These are phyloP conservation scores for Metroxylon sagu DNA, from an alignment of 176 grass and related monocot genomes.

Conservation along the genomic window DNA sequence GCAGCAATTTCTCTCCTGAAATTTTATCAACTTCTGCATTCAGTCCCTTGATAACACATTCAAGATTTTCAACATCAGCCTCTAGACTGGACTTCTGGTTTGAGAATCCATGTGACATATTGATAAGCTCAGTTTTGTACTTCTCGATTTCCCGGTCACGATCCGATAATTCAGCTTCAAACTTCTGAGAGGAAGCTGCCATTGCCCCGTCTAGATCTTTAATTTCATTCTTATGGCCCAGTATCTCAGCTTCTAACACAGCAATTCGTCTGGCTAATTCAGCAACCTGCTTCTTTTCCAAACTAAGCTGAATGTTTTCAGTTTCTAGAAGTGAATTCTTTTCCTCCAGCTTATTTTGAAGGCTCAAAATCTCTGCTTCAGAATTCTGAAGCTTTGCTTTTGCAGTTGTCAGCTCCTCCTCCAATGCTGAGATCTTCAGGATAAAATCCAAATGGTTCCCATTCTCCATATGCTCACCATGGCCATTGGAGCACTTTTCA, in stretches of 20 bases:
- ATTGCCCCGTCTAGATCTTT: conserved; percentile 47
- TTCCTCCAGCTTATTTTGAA: conserved; percentile 40
- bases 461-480: conserved; percentile 14
- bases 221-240: conserved; percentile 43
- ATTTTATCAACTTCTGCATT: conserved; percentile 38
- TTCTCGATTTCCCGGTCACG: conserved; percentile 43
- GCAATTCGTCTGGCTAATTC: not conserved
- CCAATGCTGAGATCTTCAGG: conserved; percentile 31
- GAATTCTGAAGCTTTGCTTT: conserved; percentile 28
- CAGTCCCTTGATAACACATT: conserved; percentile 32
- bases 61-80: conserved; percentile 32
- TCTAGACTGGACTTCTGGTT: conserved; percentile 56
- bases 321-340: conserved; percentile 14
- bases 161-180: conserved; percentile 33
- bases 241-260: conserved; percentile 34
- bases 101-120: conserved; percentile 34
- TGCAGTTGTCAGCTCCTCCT: conserved; percentile 5
- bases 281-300: conserved; percentile 24
- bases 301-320: conserved; percentile 2
- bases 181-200: conserved; percentile 25
- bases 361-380: conserved; percentile 19
- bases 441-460: conserved; percentile 16
- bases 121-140: conserved; percentile 36
- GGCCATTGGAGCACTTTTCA: conserved; percentile 34
- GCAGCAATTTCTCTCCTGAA: conserved; percentile 33